Evolutionary conservation across 805 yeast genomes (phyloP).

Genomic region (Metschnikowia chrysomelidarum): DNA sequence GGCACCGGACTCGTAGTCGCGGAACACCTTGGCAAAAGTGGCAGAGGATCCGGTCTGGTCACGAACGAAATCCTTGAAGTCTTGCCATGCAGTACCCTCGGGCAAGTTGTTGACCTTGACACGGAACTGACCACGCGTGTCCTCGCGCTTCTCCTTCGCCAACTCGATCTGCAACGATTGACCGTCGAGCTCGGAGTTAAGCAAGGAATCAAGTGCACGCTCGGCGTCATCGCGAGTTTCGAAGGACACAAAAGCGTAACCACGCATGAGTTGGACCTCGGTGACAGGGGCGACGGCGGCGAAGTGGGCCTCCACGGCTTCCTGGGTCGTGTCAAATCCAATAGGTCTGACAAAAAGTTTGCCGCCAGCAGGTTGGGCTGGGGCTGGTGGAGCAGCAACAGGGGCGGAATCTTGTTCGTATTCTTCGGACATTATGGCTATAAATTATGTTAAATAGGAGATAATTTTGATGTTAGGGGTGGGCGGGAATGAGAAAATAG

Average conservation of each 20-base stretch:
- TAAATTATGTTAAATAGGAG: too few species aligned
- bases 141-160: constrained; percentile 54
- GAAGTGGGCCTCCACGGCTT: constrained; percentile 69
- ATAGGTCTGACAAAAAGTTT: constrained; percentile 60
- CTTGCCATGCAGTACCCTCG: constrained; percentile 82
- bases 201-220: constrained; percentile 47
- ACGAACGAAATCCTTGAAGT: constrained; percentile 84
- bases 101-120: constrained; percentile 69
- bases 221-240: constrained; percentile 57
- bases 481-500: too few species aligned
- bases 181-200: constrained; percentile 48
- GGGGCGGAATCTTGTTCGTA: too few species aligned
- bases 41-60: constrained; percentile 66
- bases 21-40: constrained; percentile 54
- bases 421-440: too few species aligned
- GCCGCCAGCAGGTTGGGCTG: constrained; percentile 1
- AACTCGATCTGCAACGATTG: constrained; percentile 50
- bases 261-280: constrained; percentile 71
- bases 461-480: too few species aligned
- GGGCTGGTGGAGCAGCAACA: constrained; percentile 3
- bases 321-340: constrained; percentile 47
- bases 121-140: constrained; percentile 72
- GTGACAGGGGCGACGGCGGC: constrained; percentile 62
- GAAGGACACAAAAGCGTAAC: constrained; percentile 88
- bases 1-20: constrained; percentile 46